Evolutionary conservation across 1,139 yeast genomes (phyloP).

Genomic region (Martiniozyma asiatica): DNA sequence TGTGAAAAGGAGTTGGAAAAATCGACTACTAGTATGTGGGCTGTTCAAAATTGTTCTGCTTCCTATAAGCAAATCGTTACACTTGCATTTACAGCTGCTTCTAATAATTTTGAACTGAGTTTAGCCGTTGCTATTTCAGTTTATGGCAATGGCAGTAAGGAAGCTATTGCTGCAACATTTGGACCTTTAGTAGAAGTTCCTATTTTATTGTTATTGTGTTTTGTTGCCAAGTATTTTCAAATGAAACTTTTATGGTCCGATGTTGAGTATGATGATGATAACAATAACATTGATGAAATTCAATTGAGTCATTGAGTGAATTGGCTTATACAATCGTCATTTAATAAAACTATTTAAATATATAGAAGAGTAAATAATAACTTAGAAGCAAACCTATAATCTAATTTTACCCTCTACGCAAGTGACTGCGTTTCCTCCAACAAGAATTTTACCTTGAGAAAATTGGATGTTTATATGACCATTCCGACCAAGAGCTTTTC

Average conservation of each 20-base stretch:
- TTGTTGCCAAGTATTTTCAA: conserved; percentile 28
- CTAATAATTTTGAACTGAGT: conserved; percentile 43
- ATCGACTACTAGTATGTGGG: conserved; percentile 13
- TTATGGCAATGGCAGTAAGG: conserved; percentile 40
- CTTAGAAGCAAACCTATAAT: too few species aligned
- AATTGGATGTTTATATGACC: conserved; percentile 3
- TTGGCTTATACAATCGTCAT: too few species aligned
- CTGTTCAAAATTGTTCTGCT: conserved; percentile 26
- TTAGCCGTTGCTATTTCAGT: conserved; percentile 43
- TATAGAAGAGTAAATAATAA: too few species aligned
- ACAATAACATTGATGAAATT: too few species aligned
- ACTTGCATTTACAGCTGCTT: conserved; percentile 47
- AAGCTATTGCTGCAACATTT: conserved; percentile 49
- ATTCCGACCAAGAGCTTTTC: conserved; percentile 2
- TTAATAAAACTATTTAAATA: too few species aligned
- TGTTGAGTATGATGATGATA: too few species aligned
- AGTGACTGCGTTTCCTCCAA: conserved; percentile 8
- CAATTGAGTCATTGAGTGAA: too few species aligned
- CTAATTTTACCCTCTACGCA: conserved; percentile 5
- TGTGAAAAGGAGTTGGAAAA: conserved; percentile 24
- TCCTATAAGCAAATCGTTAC: conserved; percentile 32
- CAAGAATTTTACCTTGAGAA: conserved; percentile 1
- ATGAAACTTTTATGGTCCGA: conserved; percentile 7
- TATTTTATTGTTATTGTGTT: conserved; percentile 32
- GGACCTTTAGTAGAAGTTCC: conserved; percentile 52